A percentile compares a stretch with the other conserved stretches of the same genome.
Conservation (phyloP, 2,329 filamentous ascomycete genomes). For the Fusarium sambucinum region DNA sequence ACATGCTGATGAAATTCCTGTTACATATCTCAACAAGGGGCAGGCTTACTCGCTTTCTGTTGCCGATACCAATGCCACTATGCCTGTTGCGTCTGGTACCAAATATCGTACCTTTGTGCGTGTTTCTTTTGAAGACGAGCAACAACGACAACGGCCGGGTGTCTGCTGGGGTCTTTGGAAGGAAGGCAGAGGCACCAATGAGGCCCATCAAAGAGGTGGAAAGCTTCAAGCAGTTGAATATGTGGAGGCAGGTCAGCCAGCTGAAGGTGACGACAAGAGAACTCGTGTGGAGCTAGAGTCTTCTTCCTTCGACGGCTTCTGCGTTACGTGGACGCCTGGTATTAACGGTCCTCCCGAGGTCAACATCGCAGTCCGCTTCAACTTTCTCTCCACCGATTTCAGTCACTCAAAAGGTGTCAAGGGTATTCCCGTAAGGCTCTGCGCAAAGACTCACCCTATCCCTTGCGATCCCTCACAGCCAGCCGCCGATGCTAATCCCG, state of each 20-base stretch:
- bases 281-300: conserved; percentile 77
- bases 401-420: conserved; percentile 99
- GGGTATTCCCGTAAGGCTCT: conserved; percentile 92
- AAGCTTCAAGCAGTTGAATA: conserved; percentile 96
- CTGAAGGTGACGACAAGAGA: conserved; percentile 73
- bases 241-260: conserved; percentile 74
- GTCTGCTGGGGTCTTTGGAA: conserved; percentile 94
- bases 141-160: conserved; percentile 85
- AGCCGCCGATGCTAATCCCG: conserved; percentile 62
- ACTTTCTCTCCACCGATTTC: conserved; percentile 98
- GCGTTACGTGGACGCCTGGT: conserved; percentile 86
- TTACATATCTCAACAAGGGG: conserved; percentile 98
- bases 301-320: conserved; percentile 93
- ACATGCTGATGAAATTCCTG: conserved; percentile 87
- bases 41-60: conserved; percentile 92
- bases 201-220: conserved; percentile 92
- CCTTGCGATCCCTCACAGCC: conserved; percentile 64
- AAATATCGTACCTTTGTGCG: conserved; percentile 91
- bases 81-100: conserved; percentile 69
- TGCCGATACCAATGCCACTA: conserved; percentile 76
- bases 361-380: conserved; percentile 92
- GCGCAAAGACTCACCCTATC: conserved; percentile 85
- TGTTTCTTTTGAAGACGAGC: conserved; percentile 97
- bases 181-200: conserved; percentile 93
- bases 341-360: conserved; percentile 78